These are phyloP conservation scores for Linderniella brevidens DNA, from an alignment of 257 asterid genomes.

Conservation along the genomic window DNA sequence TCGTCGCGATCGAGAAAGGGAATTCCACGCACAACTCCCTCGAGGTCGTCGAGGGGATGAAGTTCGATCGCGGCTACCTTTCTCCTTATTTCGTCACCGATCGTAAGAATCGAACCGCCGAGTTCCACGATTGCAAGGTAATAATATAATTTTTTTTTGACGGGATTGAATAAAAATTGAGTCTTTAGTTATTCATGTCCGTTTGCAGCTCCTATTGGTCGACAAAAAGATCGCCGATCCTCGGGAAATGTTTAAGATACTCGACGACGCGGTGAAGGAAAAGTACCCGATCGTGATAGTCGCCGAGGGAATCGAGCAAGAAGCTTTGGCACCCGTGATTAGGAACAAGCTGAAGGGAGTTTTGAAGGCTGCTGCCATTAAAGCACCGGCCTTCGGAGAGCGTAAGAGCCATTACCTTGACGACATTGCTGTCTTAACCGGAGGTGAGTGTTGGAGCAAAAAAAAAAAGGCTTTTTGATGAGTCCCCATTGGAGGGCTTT, in stretches of 20 bases:
- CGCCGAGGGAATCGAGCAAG: conserved; percentile 98
- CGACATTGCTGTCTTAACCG: conserved; percentile 82
- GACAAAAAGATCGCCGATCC: conserved; percentile 93
- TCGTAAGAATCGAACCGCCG: conserved; percentile 82
- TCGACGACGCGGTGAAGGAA: conserved; percentile 90
- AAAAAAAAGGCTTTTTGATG: neutral
- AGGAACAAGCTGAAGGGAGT: conserved; percentile 91
- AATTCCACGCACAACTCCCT: conserved; percentile 79
- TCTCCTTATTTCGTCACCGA: conserved; percentile 93
- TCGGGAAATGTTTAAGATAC: conserved; percentile 54
- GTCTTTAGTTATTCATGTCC: conserved; percentile 6
- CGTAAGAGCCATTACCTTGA: conserved; percentile 94
- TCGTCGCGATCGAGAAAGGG: conserved; percentile 94
- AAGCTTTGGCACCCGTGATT: conserved; percentile 91
- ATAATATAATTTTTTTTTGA: neutral
- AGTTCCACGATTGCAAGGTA: conserved; percentile 95
- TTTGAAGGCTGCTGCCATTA: conserved; percentile 84
- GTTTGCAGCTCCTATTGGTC: conserved; percentile 58
- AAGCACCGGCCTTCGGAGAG: conserved; percentile 99
- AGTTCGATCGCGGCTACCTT: conserved; percentile 87
- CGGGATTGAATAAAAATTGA: neutral
- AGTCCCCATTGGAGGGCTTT: neutral
- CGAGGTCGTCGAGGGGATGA: conserved; percentile 94
- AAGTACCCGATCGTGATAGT: conserved; percentile 66
- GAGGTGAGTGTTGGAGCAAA: conserved; percentile 49